Percentiles rank a stretch among this genome's conserved stretches.
Evolutionary conservation across 2,329 filamentous ascomycete species (phyloP).

Genomic region (Pseudogymnoascus sp.): DNA sequence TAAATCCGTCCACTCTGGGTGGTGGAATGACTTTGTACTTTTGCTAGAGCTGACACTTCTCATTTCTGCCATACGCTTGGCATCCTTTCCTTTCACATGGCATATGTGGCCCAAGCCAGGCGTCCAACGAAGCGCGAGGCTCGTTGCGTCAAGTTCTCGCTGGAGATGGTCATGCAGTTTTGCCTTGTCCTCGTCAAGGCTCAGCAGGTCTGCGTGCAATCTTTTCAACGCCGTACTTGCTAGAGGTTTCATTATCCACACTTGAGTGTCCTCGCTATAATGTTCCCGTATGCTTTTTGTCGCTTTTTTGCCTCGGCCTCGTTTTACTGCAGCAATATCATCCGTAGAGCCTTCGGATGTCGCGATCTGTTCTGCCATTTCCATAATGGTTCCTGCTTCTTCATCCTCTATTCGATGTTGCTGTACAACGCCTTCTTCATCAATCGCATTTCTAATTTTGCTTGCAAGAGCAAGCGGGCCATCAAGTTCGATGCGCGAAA

Average conservation of each 20-base stretch:
- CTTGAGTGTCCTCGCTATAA: conserved; percentile 51
- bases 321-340: conserved; percentile 40
- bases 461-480: conserved; percentile 60
- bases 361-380: conserved; percentile 64
- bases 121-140: conserved; percentile 74
- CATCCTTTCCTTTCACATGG: conserved; percentile 78
- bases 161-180: conserved; percentile 53
- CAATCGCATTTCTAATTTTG: conserved; percentile 69
- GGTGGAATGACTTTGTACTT: conserved; percentile 74
- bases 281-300: conserved; percentile 42
- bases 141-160: conserved; percentile 49
- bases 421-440: conserved; percentile 81
- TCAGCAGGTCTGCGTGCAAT: conserved; percentile 60
- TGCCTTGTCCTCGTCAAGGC: conserved; percentile 50
- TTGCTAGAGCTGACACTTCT: conserved; percentile 69
- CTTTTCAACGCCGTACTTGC: conserved; percentile 58
- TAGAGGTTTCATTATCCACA: conserved; percentile 56
- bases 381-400: conserved; percentile 60
- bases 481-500: conserved; percentile 54
- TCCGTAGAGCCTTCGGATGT: conserved; percentile 53
- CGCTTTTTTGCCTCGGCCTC: conserved; percentile 35
- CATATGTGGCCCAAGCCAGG: conserved; percentile 82
- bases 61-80: conserved; percentile 31
- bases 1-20: conserved; percentile 73
- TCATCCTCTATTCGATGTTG: conserved; percentile 70